These are phyloP conservation scores for Zostera marina DNA, from an alignment of 116 monocot species.

Conservation along the genomic window DNA sequence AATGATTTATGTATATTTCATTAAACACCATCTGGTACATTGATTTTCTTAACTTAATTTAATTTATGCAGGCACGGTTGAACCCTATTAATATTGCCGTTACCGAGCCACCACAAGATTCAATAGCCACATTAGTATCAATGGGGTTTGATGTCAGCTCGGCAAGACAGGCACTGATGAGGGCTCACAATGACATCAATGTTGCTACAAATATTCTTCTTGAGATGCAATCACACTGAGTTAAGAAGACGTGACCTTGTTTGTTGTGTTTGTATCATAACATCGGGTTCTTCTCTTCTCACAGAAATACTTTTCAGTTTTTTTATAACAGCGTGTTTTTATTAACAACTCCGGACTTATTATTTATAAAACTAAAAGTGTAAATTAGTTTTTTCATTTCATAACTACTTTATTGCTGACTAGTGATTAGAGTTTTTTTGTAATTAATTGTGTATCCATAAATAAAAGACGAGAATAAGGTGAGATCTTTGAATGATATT, in stretches of 20 bases:
- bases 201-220: slow-evolving; percentile 77
- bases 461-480: too few species aligned
- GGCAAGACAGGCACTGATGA: slow-evolving; percentile 66
- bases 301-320: too few species aligned
- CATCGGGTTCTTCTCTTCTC: not conserved
- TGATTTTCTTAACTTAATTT: too few species aligned
- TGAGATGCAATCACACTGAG: slow-evolving; percentile 45
- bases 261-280: not conserved
- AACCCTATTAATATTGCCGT: slow-evolving; percentile 11
- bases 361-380: too few species aligned
- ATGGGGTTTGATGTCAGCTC: slow-evolving; percentile 85
- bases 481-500: too few species aligned
- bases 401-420: too few species aligned
- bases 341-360: too few species aligned
- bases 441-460: too few species aligned
- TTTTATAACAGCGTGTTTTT: too few species aligned
- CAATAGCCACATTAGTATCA: slow-evolving; percentile 51
- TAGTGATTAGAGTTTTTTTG: too few species aligned
- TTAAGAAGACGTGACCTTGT: not conserved
- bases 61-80: slow-evolving; percentile 14
- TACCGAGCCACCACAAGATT: slow-evolving; percentile 47
- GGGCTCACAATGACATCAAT: slow-evolving; percentile 70
- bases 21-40: not conserved
- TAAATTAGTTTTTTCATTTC: too few species aligned
- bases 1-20: not conserved